phyloP scores from a whole-genome alignment of 106 monocot species.

The Alisma plantagoaquatica region DNA sequence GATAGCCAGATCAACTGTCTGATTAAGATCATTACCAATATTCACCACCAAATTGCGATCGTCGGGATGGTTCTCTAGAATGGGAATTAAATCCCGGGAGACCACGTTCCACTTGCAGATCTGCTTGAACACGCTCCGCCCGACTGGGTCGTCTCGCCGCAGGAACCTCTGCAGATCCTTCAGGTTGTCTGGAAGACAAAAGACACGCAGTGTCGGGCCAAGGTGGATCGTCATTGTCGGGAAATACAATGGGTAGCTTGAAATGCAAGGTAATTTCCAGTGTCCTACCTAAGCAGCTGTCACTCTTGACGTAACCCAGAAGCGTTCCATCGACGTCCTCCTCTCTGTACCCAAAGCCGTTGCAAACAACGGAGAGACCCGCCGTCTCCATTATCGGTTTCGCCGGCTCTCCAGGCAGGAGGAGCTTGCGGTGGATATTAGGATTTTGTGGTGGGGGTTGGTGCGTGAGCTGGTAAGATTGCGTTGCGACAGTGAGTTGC shows the following conservation, averaged over 20 bases:
- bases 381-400: slow-evolving; percentile 8
- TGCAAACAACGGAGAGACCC: slow-evolving; percentile 15
- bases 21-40: slow-evolving; percentile 23
- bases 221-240: neutral
- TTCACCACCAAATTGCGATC: slow-evolving; percentile 62
- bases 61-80: slow-evolving; percentile 48
- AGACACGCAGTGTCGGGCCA: neutral
- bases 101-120: slow-evolving; percentile 88
- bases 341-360: slow-evolving; percentile 12
- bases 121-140: slow-evolving; percentile 81
- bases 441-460: no score
- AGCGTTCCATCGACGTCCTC: slow-evolving; percentile 15
- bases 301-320: slow-evolving; percentile 13
- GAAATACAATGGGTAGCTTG: neutral
- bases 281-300: slow-evolving; percentile 18
- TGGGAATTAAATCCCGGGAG: slow-evolving; percentile 58
- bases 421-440: no score
- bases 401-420: no score
- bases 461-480: no score
- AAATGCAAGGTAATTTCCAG: neutral
- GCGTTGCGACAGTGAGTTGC: no score
- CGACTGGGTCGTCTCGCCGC: slow-evolving; percentile 62
- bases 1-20: no score
- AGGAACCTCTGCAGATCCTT: slow-evolving; percentile 87
- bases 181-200: slow-evolving; percentile 73